phyloP scores from a whole-genome alignment of 345 rosid species.

The Lumnitzera littorea region DNA sequence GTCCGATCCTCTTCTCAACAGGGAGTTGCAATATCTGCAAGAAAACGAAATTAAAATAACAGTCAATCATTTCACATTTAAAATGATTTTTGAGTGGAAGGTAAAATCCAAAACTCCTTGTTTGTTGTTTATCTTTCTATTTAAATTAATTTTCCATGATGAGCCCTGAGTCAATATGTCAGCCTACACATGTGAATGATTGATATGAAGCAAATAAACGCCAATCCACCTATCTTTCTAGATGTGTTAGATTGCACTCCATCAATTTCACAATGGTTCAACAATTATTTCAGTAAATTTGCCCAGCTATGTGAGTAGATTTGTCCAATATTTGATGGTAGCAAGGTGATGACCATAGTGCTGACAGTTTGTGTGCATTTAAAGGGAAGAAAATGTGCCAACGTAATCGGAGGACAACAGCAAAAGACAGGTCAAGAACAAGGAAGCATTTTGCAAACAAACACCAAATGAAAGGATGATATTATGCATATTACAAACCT shows the following conservation, averaged over 20 bases:
- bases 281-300: too few relatives aligned
- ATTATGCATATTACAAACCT: constrained; percentile 33
- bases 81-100: not conserved
- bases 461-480: not conserved
- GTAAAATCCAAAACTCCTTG: too few relatives aligned
- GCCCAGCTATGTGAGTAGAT: too few relatives aligned
- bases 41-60: constrained; percentile 5
- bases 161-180: not conserved
- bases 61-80: not conserved
- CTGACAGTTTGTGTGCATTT: too few relatives aligned
- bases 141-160: constrained; percentile 2
- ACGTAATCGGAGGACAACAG: too few relatives aligned
- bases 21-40: constrained; percentile 42
- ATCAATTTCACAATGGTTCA: not conserved
- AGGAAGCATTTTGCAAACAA: constrained; percentile 21
- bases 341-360: too few relatives aligned
- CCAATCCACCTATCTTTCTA: too few relatives aligned
- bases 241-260: too few relatives aligned
- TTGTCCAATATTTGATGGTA: constrained; percentile 2
- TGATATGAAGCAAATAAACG: too few relatives aligned
- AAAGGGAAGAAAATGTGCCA: too few relatives aligned
- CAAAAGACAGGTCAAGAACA: not conserved
- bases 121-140: too few relatives aligned
- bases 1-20: constrained; percentile 27
- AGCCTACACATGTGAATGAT: constrained; percentile 9